A percentile compares a stretch with the other conserved stretches of the same genome.
phyloP scores from a whole-genome alignment of 2,329 filamentous ascomycete species.

The Aspergillus sp. region DNA sequence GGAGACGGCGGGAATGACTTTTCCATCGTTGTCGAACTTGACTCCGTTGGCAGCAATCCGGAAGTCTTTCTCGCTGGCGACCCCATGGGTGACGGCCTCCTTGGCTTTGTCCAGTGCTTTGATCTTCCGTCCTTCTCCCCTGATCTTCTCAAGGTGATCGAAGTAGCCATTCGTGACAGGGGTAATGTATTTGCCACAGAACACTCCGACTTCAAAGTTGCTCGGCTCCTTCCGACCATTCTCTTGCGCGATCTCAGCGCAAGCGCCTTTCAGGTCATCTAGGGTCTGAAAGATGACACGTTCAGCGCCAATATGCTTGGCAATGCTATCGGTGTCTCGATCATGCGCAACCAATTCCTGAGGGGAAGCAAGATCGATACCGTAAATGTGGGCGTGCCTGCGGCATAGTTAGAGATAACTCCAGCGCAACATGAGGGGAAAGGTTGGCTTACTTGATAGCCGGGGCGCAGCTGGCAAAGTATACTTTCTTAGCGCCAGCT shows the following conservation, averaged over 20 bases:
- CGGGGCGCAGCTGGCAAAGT: conserved; percentile 74
- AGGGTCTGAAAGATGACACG: conserved; percentile 70
- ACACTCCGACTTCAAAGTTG: conserved; percentile 83
- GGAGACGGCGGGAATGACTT: conserved; percentile 43
- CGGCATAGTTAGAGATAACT: conserved; percentile 5
- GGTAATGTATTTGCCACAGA: conserved; percentile 80
- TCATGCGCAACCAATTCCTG: conserved; percentile 63
- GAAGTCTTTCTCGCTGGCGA: conserved; percentile 52
- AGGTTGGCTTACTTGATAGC: conserved; percentile 60
- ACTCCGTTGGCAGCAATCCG: conserved; percentile 55
- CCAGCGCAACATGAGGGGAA: background rate
- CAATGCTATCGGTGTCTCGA: conserved; percentile 52
- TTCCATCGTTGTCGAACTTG: conserved; percentile 46
- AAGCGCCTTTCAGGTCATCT: conserved; percentile 69
- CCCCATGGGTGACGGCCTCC: conserved; percentile 54
- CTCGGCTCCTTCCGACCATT: conserved; percentile 45
- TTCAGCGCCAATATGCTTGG: conserved; percentile 61
- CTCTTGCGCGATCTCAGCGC: conserved; percentile 55
- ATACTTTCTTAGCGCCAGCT: conserved; percentile 69
- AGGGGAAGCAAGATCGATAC: conserved; percentile 64
- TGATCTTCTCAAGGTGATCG: conserved; percentile 61
- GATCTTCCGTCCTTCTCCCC: conserved; percentile 60
- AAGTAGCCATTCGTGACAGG: conserved; percentile 73
- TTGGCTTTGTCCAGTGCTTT: conserved; percentile 58
- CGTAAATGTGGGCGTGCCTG: conserved; percentile 74